These are phyloP conservation scores for Sonneratia alba DNA, from an alignment of 345 rosid species.

Conservation along the genomic window DNA sequence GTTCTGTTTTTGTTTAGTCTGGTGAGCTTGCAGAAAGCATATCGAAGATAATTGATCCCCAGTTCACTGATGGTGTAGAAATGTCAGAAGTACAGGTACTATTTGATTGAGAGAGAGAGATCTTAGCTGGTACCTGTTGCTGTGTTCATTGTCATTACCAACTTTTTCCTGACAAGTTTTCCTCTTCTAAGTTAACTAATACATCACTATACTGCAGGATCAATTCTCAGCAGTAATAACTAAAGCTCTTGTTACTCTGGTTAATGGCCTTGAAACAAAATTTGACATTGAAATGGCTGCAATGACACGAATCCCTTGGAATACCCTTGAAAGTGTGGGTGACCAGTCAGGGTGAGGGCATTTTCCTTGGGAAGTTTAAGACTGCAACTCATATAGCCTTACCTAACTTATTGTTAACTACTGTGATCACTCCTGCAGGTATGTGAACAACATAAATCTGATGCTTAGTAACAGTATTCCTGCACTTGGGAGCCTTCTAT, in stretches of 20 bases:
- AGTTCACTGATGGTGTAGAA: constrained; percentile 70
- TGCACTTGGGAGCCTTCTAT: constrained; percentile 54
- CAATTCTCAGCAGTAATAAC: constrained; percentile 94
- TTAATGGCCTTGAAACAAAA: constrained; percentile 89
- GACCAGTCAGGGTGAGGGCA: constrained; percentile 83
- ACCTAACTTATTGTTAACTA: constrained; percentile 9
- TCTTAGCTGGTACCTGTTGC: neutral
- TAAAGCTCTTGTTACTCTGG: constrained; percentile 76
- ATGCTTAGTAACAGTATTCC: constrained; percentile 56
- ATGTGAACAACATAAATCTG: constrained; percentile 52
- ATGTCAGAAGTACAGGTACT: constrained; percentile 84
- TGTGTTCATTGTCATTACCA: constrained; percentile 7
- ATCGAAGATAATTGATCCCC: constrained; percentile 83
- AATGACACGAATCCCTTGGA: constrained; percentile 96
- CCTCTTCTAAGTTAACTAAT: constrained; percentile 5
- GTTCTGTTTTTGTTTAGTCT: constrained; percentile 42
- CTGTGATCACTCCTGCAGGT: constrained; percentile 40
- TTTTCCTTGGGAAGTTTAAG: neutral
- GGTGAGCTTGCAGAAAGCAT: constrained; percentile 95
- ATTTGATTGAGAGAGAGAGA: neutral
- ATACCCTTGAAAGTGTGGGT: constrained; percentile 93
- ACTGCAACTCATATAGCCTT: neutral
- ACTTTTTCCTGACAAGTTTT: neutral
- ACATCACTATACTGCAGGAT: constrained; percentile 43
- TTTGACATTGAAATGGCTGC: constrained; percentile 94